Conservation (phyloP, 768 basidiomycete species). For the Phaffia australis region DNA sequence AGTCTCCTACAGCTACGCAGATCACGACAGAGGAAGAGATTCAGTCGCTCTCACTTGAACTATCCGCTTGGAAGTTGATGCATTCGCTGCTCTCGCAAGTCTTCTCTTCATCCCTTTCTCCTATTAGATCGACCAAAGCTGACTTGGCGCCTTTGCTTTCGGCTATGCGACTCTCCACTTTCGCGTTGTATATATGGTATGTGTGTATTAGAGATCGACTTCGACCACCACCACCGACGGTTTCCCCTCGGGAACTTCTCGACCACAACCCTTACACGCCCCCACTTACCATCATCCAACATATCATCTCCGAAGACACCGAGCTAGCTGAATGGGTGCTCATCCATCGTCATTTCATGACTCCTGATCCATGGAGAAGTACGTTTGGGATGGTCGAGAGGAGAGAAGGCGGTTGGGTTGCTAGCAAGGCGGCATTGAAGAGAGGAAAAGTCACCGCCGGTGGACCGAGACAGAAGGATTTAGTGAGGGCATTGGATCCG, state of each 20-base stretch:
- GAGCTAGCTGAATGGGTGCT: constrained; percentile 55
- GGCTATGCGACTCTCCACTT: not conserved
- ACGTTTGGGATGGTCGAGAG: constrained; percentile 14
- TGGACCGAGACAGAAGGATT: constrained; percentile 40
- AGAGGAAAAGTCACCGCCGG: constrained; percentile 50
- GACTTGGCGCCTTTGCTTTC: not conserved
- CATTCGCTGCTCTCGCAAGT: constrained; percentile 56
- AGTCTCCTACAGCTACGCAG: constrained; percentile 11
- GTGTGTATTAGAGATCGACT: constrained; percentile 61
- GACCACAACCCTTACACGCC: constrained; percentile 71
- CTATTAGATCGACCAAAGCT: not conserved
- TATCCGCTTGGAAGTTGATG: constrained; percentile 62
- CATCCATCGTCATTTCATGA: not conserved
- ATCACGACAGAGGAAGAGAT: constrained; percentile 15
- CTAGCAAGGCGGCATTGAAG: constrained; percentile 55
- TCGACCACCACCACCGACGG: constrained; percentile 45
- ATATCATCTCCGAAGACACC: constrained; percentile 61
- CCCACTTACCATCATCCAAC: constrained; percentile 60
- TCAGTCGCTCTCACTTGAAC: constrained; percentile 5
- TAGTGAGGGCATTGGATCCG: constrained; percentile 66
- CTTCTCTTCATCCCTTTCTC: constrained; percentile 1
- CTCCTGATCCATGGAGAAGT: not conserved
- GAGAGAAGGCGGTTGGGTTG: constrained; percentile 39
- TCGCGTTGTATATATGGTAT: no score
- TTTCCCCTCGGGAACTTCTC: constrained; percentile 50